Evolutionary conservation across 2,329 filamentous ascomycete genomes (phyloP), one percentile per base, ranked within the genome.

Genomic region (Beauveria rudraprayagi): DNA sequence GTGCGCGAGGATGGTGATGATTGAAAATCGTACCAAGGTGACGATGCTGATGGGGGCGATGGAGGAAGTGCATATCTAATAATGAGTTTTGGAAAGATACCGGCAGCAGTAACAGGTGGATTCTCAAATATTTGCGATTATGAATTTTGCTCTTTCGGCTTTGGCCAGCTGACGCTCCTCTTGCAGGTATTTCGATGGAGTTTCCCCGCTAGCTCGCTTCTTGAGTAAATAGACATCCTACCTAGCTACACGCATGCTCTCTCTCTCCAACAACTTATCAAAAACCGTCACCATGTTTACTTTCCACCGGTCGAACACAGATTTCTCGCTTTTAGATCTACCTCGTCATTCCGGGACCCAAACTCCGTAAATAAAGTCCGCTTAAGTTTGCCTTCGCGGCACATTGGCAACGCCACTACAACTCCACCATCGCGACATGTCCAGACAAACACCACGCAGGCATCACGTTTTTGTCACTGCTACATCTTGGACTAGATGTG

Each of bases 401-500:
- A 59, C 46, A 52, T 30, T 44, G 43, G 37, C 30, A 44, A 52
- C 56, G 56, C 56, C 56, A 59, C 56, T 22, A 14, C 34, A 59
- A 52, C 56, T 59, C 56, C 56, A 59, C 56, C 56, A 52, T 41
- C 56, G 37, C 47, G n/a, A 52, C 56, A 59, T 52, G 56, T 43
- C 56, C 56, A 59, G 56, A 51, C 56, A 59, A 52, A 59, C 46
- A 43, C 46, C 56, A 28, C 47, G 14, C 56, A 26, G 44, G 8
- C 47, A 52, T 59, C 56, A 59, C 56, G 56, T 59, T 59, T 51
- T 52, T 34, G 44, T 44, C 55, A 57, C 47, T 9, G 7, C 37
- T 22, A 26, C 47, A 51, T 43, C 47, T 41, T 52, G 46, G 30
- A 28, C 47, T 34, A 41, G 44, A 44, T 52, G 56, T 44, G 56